Evolutionary conservation across 768 basidiomycete species (phyloP).

Genomic region (Suillus hirtellus): DNA sequence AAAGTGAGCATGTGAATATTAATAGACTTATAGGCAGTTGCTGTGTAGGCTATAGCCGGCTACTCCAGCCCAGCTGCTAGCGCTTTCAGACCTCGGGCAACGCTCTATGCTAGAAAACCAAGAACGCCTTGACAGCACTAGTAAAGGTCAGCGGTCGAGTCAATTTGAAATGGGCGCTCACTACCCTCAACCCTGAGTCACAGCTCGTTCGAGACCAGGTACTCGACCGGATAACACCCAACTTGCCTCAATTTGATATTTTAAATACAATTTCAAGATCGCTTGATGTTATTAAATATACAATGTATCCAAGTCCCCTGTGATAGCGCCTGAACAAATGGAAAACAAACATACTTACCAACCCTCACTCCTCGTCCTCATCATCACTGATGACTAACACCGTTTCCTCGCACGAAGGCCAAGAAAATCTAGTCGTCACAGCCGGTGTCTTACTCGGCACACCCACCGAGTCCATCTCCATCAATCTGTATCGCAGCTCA

Average conservation of each 20-base stretch:
- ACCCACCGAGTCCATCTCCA: constrained; percentile 13
- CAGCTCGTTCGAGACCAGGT: neutral
- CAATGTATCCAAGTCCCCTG: neutral
- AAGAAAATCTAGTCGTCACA: constrained; percentile 24
- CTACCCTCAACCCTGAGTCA: neutral
- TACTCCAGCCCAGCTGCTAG: neutral
- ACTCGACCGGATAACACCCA: neutral
- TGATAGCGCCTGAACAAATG: neutral
- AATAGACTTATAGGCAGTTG: too few species aligned
- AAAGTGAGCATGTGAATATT: neutral
- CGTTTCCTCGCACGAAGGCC: constrained; percentile 45
- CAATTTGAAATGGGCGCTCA: neutral
- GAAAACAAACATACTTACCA: constrained; percentile 13
- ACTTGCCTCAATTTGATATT: neutral
- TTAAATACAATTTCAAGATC: neutral
- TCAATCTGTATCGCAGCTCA: constrained; percentile 13
- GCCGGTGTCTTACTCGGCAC: neutral
- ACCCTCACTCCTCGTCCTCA: constrained; percentile 36
- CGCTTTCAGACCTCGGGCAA: neutral
- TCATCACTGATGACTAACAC: constrained; percentile 55
- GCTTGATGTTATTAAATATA: constrained; percentile 1
- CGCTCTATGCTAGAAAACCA: neutral
- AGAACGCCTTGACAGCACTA: neutral
- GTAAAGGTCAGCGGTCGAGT: neutral
- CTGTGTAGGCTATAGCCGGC: neutral